A percentile compares a stretch with the other conserved stretches of the same genome.
Conservation (phyloP, 345 rosid species). For the Syzygium aromaticum region DNA sequence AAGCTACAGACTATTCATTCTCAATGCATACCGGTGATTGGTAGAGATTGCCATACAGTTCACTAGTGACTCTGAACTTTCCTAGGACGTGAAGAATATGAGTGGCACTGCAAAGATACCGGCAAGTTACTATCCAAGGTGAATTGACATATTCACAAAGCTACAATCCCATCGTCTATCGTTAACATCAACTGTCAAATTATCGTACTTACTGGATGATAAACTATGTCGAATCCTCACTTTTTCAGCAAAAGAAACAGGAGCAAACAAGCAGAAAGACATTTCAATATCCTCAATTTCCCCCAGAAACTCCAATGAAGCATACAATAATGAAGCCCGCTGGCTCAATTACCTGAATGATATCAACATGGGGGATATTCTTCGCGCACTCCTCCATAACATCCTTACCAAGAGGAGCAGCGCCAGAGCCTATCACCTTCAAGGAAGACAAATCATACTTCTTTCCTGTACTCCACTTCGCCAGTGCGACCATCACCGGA, state of each 20-base stretch:
- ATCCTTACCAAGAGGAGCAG: constrained; percentile 39
- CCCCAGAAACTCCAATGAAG: not conserved
- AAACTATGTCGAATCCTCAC: not conserved
- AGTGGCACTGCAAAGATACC: not conserved
- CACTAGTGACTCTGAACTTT: not conserved
- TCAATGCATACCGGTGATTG: not conserved
- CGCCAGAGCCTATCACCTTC: constrained; percentile 27
- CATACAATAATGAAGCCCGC: not conserved
- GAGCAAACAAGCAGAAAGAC: not conserved
- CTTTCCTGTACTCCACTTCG: constrained; percentile 10
- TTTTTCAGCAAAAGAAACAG: not conserved
- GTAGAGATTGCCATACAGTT: not conserved
- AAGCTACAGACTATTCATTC: not conserved
- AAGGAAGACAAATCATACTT: constrained; percentile 30
- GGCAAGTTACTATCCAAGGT: not conserved
- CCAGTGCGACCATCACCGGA: constrained; percentile 27
- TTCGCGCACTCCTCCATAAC: constrained; percentile 20
- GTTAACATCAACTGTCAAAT: not conserved
- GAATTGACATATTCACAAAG: not conserved
- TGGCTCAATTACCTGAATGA: constrained; percentile 15
- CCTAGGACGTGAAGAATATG: not conserved
- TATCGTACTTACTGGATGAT: not conserved
- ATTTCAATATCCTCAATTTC: not conserved
- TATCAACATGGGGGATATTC: constrained; percentile 14
- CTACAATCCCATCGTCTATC: not conserved